phyloP scores from a whole-genome alignment of 805 yeast species.

The Schwanniomyces yamadae region DNA sequence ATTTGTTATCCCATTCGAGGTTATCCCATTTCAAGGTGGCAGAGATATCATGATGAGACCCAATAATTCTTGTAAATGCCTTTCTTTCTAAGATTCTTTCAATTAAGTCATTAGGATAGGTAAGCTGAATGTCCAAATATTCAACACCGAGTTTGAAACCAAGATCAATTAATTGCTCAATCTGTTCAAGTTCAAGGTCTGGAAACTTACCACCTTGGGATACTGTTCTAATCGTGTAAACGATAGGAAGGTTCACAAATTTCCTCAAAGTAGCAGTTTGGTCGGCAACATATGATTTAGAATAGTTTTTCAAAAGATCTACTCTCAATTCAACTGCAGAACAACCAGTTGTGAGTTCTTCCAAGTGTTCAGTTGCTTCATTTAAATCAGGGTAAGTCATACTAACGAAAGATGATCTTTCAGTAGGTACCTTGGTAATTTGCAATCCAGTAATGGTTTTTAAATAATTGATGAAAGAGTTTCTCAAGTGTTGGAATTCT shows the following conservation, averaged over 20 bases:
- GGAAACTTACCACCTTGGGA: constrained; percentile 84
- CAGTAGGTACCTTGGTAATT: constrained; percentile 36
- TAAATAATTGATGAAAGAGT: constrained; percentile 58
- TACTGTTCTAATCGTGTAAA: constrained; percentile 75
- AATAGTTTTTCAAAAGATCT: constrained; percentile 58
- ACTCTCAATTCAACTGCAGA: constrained; percentile 84
- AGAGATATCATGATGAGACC: constrained; percentile 75
- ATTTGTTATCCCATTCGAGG: constrained; percentile 73
- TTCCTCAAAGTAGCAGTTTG: constrained; percentile 72
- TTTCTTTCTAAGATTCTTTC: constrained; percentile 51
- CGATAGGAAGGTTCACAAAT: constrained; percentile 66
- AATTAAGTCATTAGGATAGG: constrained; percentile 57
- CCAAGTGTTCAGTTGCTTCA: constrained; percentile 45
- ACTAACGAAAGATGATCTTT: constrained; percentile 68
- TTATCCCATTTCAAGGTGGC: constrained; percentile 64
- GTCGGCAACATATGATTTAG: constrained; percentile 59
- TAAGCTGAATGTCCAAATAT: constrained; percentile 76
- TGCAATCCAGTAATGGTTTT: constrained; percentile 58
- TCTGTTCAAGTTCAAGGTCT: constrained; percentile 48
- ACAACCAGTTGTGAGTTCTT: constrained; percentile 62
- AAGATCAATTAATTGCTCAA: constrained; percentile 51
- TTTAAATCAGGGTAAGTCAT: constrained; percentile 65
- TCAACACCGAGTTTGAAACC: constrained; percentile 81
- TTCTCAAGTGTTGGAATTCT: constrained; percentile 57
- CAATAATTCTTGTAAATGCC: constrained; percentile 69